A percentile compares a stretch with the other conserved stretches of the same genome.
These are phyloP conservation scores for Aspergillus nidulans DNA, from an alignment of 495 filamentous ascomycete species.

Conservation along the genomic window DNA sequence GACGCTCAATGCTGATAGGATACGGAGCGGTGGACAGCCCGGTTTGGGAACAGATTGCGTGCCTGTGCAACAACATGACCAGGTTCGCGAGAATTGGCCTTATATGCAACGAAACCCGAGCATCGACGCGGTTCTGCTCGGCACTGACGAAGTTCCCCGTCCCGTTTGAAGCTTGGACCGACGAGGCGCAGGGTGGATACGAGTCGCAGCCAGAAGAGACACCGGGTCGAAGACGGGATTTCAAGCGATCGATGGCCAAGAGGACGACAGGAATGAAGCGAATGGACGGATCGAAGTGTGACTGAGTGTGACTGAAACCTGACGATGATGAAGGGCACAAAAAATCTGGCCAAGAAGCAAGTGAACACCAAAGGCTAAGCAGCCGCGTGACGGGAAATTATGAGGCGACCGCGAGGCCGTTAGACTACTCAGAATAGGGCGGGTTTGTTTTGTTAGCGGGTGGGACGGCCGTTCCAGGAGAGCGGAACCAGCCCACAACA, in stretches of 20 bases:
- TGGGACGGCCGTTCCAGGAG: conserved; percentile 11
- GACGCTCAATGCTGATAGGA: conserved; percentile 6
- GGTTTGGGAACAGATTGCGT: conserved; percentile 26
- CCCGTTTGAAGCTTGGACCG: conserved; percentile 6
- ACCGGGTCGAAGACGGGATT: neutral
- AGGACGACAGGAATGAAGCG: conserved; percentile 1
- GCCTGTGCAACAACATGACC: conserved; percentile 33
- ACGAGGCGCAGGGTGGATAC: neutral
- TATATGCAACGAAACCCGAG: conserved; percentile 7
- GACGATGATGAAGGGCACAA: conserved; percentile 1
- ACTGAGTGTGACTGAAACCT: too few species aligned
- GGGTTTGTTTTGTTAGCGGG: conserved; percentile 9
- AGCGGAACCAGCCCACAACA: conserved; percentile 10
- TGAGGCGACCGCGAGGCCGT: conserved; percentile 5
- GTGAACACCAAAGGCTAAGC: conserved; percentile 6
- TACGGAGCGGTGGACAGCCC: conserved; percentile 22
- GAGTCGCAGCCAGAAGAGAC: neutral
- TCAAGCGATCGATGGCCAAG: neutral
- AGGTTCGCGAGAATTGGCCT: conserved; percentile 9
- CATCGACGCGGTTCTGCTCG: conserved; percentile 12
- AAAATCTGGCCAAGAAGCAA: conserved; percentile 3
- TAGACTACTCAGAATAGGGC: neutral
- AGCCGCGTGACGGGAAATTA: conserved; percentile 7
- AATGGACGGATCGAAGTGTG: neutral
- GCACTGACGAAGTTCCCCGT: conserved; percentile 9